Percentiles rank a stretch among this genome's conserved stretches.
These are phyloP conservation scores for Apocynum venetum DNA, from an alignment of 257 asterid genomes.

Conservation along the genomic window DNA sequence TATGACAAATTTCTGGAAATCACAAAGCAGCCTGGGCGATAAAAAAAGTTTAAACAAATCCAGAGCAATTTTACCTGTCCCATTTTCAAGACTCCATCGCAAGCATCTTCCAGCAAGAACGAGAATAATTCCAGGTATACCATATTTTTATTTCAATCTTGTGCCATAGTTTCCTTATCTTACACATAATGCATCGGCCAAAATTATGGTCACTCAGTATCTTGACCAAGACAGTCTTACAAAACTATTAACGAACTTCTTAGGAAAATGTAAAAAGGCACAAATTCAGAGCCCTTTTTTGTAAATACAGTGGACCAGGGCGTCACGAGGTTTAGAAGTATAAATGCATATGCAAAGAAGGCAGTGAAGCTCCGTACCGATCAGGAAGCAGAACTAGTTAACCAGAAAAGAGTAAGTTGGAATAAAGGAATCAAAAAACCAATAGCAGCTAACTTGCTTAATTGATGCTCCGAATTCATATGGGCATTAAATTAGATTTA, in stretches of 20 bases:
- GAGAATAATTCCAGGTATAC: not conserved
- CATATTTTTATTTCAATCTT: not conserved
- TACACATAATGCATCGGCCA: not conserved
- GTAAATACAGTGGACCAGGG: not conserved
- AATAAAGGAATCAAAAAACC: not conserved
- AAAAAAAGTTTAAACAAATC: not conserved
- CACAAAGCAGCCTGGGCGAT: not conserved
- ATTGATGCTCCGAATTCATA: constrained; percentile 33
- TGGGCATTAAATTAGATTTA: constrained; percentile 34
- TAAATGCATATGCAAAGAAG: not conserved
- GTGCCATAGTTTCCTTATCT: not conserved
- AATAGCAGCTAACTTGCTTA: constrained; percentile 23
- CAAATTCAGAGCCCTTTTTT: too few relatives aligned
- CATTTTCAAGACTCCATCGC: not conserved
- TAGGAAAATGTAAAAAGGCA: not conserved
- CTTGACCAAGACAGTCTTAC: not conserved
- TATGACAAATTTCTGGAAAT: not conserved
- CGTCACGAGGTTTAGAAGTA: not conserved
- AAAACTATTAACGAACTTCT: not conserved
- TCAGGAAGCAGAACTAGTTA: not conserved
- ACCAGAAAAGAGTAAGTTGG: not conserved
- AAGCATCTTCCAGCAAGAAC: not conserved
- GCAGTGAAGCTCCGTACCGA: not conserved
- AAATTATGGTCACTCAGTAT: not conserved
- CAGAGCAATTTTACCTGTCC: not conserved